Evolutionary conservation across 176 grass and related monocot species (phyloP).

Genomic region (Otatea glauca): DNA sequence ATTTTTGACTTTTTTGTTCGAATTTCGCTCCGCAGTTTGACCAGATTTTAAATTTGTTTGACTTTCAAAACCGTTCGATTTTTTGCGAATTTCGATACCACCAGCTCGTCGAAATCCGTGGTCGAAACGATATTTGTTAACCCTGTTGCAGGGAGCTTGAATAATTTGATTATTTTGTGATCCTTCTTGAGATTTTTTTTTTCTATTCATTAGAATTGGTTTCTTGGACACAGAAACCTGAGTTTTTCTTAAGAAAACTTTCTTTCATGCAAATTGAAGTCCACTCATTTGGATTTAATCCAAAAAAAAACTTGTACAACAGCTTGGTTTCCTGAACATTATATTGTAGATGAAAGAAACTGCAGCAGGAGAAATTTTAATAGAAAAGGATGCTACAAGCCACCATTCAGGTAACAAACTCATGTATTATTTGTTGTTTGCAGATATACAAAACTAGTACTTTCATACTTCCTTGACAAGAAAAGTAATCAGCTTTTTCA

Average conservation of each 20-base stretch:
- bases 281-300: background rate
- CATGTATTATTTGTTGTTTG: background rate
- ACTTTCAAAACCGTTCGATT: no score
- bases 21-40: no score
- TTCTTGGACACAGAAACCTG: background rate
- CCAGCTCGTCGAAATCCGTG: no score
- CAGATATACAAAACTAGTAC: slow-evolving; percentile 12
- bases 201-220: slow-evolving; percentile 15
- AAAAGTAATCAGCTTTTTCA: background rate
- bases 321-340: background rate
- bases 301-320: background rate
- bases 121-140: no score
- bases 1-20: no score
- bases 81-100: no score
- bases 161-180: slow-evolving; percentile 36
- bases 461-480: background rate
- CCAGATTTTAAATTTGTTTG: no score
- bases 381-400: background rate
- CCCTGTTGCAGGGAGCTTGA: background rate
- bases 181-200: background rate
- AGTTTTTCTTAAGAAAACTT: background rate
- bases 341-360: slow-evolving; percentile 17
- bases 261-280: background rate
- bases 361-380: background rate
- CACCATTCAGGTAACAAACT: background rate